Evolutionary conservation across 495 filamentous ascomycete species (phyloP), one percentile per base, ranked within the genome.

Genomic region (Trichoderma reesei): DNA sequence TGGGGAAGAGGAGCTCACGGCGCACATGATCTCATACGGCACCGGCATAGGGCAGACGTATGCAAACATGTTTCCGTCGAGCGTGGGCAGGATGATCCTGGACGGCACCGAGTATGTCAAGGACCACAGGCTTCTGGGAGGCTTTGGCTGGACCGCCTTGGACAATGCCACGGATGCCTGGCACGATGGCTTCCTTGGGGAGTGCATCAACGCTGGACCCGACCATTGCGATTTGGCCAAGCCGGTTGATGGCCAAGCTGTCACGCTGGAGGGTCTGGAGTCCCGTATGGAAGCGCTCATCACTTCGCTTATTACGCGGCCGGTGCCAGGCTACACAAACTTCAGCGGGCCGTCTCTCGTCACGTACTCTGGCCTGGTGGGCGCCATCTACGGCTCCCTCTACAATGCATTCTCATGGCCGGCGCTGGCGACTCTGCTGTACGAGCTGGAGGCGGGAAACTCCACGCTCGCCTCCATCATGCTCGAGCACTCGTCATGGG

Each of bases 21-120:
- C 83, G 59, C 87, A 87, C 76, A 82, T 88, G 10, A 81, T 88
- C 16, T 86, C 83, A n/a, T 90, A 90, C 67, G 88, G 87, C 3
- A 87, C 86, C 1, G 72, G 86, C 5, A 80, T 90, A 4, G 87
- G 86, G 0, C 76, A 83, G 70, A 90, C 73, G 14, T 82, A 80
- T 68, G 78, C 72, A 46, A 71, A 73, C 42, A 79, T 78, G 76
- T 81, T 79, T 39, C 79, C 79, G 9, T 69, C 72, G 64, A 76
- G 72, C 60, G 78, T 78, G 3, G 80, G 78, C 16, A 73, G 79
- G 10, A 67, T 80, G 54, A 75, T 82, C 26, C 68, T 83, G 3
- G 79, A 83, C 60, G 79, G 78, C 20, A 78, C 78, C 5, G 79
- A 80, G 61, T 80, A 82, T 60, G 75, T 81, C 4, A 74, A 74